Evolutionary conservation across 1,284 basidiomycete species (phyloP), one percentile per base, ranked within the genome.

Genomic region (Heterobasidion occidentale): DNA sequence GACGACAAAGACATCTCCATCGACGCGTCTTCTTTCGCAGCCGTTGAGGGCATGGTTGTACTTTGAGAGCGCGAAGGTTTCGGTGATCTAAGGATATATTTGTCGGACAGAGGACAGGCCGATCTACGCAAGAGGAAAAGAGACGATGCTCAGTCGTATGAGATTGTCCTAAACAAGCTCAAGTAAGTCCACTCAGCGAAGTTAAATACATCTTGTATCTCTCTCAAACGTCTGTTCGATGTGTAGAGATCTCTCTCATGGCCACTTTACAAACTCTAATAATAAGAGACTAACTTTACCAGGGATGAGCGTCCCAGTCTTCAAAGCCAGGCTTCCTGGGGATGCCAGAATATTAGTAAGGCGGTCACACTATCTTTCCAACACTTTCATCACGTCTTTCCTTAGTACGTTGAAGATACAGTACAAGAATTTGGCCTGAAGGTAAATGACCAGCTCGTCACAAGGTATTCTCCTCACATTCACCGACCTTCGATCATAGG

Each of bases 401-500:
- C 27, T 27, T 27, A 84, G 82, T 85, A 84, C 63, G 80, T 83
- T 67, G 65, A 84, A 3, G 82, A 84, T 56, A 76, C 78, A 47
- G 63, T 77, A 12, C 68, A 51, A 35, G 50, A 51, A 51, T 51
- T 36, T 9, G 19, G 34, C 8, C 4, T 34, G 36, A 8, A 51
- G 33, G 50, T 51, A 9, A 19, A 35, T n/a, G 11, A 42, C 3
- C 38, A 12, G 38, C n/a, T 12, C 38, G 11, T n/a, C 12, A 42
- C 38, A 42, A 42, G 38, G n/a, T 27, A 27, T 27, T n/a, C 11
- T n/a, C 12, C 38, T 42, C 11, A 42, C n/a, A 11, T 42, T 12
- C 11, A 12, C 38, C 38, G 12, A 1, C 38, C 27, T 42, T n/a
- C n/a, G 7, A n/a, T 12, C 38, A 42, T 42, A 11, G n/a, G n/a